A percentile compares a stretch with the other conserved stretches of the same genome.
Evolutionary conservation across 2,329 filamentous ascomycete species (phyloP).

Genomic region (Thielaviopsis populi): DNA sequence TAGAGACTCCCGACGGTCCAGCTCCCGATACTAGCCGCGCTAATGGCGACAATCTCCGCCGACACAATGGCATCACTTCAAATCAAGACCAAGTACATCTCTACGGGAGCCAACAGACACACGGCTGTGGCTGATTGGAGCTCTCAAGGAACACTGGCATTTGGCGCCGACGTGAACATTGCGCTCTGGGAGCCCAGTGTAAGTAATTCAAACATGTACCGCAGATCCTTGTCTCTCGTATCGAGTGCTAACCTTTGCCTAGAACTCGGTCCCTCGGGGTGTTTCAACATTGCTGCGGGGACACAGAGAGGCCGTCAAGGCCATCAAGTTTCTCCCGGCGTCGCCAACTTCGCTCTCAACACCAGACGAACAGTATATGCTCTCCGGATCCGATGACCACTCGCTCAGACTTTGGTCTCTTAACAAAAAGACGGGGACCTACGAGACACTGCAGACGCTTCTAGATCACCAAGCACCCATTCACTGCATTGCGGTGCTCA

Average conservation of each 20-base stretch:
- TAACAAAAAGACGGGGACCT: slow-evolving; percentile 20
- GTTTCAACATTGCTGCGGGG: slow-evolving; percentile 54
- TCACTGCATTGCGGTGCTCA: slow-evolving; percentile 46
- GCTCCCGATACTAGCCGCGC: not conserved
- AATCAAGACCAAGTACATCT: slow-evolving; percentile 40
- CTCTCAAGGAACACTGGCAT: slow-evolving; percentile 57
- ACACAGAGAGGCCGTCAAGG: slow-evolving; percentile 69
- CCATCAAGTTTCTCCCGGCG: slow-evolving; percentile 58
- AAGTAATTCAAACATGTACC: slow-evolving; percentile 24
- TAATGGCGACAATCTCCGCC: not conserved
- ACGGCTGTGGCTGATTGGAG: slow-evolving; percentile 86
- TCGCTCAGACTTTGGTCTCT: slow-evolving; percentile 53
- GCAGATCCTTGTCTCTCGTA: not conserved
- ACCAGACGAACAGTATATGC: slow-evolving; percentile 27
- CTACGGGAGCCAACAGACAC: slow-evolving; percentile 79
- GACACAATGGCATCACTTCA: slow-evolving; percentile 20
- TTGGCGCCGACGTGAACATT: slow-evolving; percentile 76
- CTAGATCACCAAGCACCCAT: slow-evolving; percentile 57
- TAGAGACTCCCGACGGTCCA: not conserved
- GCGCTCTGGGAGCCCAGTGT: slow-evolving; percentile 75
- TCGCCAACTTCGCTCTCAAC: slow-evolving; percentile 34
- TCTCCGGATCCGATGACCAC: slow-evolving; percentile 73
- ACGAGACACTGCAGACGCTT: slow-evolving; percentile 35
- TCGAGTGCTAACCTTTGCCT: slow-evolving; percentile 14
- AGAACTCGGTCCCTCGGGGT: slow-evolving; percentile 35